These are phyloP conservation scores for Pichia heedii DNA, from an alignment of 805 yeast genomes.

Conservation along the genomic window DNA sequence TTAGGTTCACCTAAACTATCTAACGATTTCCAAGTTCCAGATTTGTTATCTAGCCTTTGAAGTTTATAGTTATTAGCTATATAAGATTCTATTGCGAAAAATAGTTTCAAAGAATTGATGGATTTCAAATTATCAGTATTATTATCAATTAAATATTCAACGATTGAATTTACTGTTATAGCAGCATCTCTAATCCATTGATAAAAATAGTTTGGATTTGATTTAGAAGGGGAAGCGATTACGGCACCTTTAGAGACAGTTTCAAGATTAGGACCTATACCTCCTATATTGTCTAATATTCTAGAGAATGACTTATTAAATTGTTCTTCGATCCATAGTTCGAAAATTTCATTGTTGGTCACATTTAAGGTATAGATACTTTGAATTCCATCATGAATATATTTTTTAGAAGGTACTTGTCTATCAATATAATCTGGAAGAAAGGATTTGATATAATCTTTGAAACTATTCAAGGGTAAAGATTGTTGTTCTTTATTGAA, in stretches of 20 bases:
- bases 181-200: constrained; percentile 94
- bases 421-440: background rate
- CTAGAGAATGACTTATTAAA: constrained; percentile 33
- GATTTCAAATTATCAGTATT: constrained; percentile 15
- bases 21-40: constrained; percentile 49
- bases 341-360: constrained; percentile 22
- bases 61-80: constrained; percentile 47
- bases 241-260: constrained; percentile 59
- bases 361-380: background rate
- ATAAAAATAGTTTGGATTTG: constrained; percentile 69
- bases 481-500: too few species aligned
- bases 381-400: constrained; percentile 1
- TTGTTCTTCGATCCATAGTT: constrained; percentile 41
- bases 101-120: constrained; percentile 11
- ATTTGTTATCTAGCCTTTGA: constrained; percentile 60
- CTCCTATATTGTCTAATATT: constrained; percentile 50
- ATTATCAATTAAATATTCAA: constrained; percentile 43
- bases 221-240: constrained; percentile 74
- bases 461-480: background rate
- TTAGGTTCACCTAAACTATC: constrained; percentile 86
- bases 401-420: background rate
- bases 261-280: constrained; percentile 27
- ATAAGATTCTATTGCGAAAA: constrained; percentile 44
- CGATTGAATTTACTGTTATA: constrained; percentile 58
- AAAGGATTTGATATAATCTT: background rate